Conservation (phyloP, 768 basidiomycete species). For the Auriscalpium orientale region DNA sequence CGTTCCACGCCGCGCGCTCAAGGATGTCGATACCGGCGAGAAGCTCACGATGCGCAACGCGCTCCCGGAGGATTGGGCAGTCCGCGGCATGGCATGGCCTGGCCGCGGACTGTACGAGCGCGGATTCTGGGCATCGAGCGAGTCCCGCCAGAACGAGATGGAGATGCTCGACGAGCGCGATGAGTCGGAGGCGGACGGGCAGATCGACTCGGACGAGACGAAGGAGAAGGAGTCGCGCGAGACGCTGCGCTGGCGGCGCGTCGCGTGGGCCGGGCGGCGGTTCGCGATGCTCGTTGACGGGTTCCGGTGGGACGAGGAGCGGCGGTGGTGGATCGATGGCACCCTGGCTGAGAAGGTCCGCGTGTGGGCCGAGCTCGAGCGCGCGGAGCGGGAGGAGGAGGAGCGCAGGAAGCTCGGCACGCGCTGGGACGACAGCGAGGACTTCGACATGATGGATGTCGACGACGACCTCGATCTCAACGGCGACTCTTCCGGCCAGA, state of each 20-base stretch:
- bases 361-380: conserved; percentile 64
- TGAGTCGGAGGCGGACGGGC: conserved; percentile 44
- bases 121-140: conserved; percentile 77
- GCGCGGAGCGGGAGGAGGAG: conserved; percentile 58
- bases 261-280: conserved; percentile 61
- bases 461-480: conserved; percentile 41
- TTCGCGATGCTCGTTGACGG: conserved; percentile 70
- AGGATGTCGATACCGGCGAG: not conserved
- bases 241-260: conserved; percentile 59
- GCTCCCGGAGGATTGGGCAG: conserved; percentile 89
- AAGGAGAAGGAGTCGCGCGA: conserved; percentile 25
- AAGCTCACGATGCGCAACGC: conserved; percentile 17
- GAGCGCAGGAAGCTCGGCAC: conserved; percentile 55
- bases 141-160: conserved; percentile 40
- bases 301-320: conserved; percentile 56
- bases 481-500: conserved; percentile 37
- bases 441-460: conserved; percentile 62
- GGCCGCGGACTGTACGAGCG: conserved; percentile 84
- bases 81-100: conserved; percentile 96
- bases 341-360: conserved; percentile 59
- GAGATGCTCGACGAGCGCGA: conserved; percentile 66
- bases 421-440: conserved; percentile 47
- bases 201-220: conserved; percentile 37
- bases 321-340: conserved; percentile 59
- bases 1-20: conserved; percentile 47